phyloP scores from a whole-genome alignment of 2,329 filamentous ascomycete species.

The Microcyclosporella mali region DNA sequence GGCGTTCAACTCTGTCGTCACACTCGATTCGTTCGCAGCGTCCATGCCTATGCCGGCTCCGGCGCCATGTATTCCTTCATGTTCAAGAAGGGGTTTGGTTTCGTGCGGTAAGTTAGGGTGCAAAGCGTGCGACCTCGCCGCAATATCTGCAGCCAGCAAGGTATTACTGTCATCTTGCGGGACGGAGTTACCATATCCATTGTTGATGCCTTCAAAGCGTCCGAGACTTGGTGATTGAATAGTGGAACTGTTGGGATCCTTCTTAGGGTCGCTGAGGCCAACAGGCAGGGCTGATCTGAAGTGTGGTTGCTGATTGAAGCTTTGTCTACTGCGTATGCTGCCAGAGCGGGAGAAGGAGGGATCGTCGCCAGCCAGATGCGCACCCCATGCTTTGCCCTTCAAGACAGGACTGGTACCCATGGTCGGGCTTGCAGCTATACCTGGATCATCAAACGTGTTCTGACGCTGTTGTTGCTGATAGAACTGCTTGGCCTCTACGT shows the following conservation, averaged over 20 bases:
- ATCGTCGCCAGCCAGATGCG: slow-evolving; percentile 34
- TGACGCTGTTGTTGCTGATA: slow-evolving; percentile 76
- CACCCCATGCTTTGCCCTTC: slow-evolving; percentile 40
- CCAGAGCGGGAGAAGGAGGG: slow-evolving; percentile 35
- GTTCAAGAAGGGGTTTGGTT: slow-evolving; percentile 48
- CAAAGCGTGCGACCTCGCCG: slow-evolving; percentile 43
- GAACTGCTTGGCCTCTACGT: slow-evolving; percentile 90
- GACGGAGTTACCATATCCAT: slow-evolving; percentile 2
- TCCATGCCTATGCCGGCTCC: slow-evolving; percentile 57
- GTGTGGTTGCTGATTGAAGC: slow-evolving; percentile 18
- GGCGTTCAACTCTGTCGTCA: slow-evolving; percentile 73
- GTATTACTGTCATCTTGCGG: slow-evolving; percentile 16
- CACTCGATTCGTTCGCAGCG: slow-evolving; percentile 66
- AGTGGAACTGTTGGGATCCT: slow-evolving; percentile 25
- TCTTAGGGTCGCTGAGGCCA: slow-evolving; percentile 31
- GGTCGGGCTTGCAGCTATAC: slow-evolving; percentile 28
- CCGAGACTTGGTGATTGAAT: slow-evolving; percentile 29
- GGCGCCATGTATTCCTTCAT: slow-evolving; percentile 53
- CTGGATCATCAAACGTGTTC: slow-evolving; percentile 43
- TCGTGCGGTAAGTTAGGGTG: slow-evolving; percentile 52
- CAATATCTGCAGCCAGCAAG: slow-evolving; percentile 43
- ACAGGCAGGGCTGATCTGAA: slow-evolving; percentile 32
- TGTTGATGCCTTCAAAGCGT: slow-evolving; percentile 23
- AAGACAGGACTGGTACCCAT: slow-evolving; percentile 32
- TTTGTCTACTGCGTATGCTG: slow-evolving; percentile 39